Base-by-base conservation (phyloP, 139 green algal species). In the Prasinococcaceae sp. region DNA sequence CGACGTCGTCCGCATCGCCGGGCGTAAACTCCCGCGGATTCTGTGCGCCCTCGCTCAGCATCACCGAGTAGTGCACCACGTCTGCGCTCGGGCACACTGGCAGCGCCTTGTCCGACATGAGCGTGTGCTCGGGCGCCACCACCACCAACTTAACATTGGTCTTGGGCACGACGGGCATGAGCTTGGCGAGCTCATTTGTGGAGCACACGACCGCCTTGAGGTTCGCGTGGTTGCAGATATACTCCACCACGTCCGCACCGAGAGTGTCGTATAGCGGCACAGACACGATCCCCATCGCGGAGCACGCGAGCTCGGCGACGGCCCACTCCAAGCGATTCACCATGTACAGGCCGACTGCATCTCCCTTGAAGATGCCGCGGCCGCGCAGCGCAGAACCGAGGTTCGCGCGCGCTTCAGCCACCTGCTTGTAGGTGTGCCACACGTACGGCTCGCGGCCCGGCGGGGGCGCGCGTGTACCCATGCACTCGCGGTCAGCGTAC, bases 211-310 rank as follows among this genome's bases (percentile, higher is more conserved):
- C 80, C 2, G 67, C 75, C 20, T 62, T 50, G 49, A 95, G 62
- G 69, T 95, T 85, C 12, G 85, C 87, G 54, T 98, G 90, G 55
- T 86, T 87, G 54, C 67, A 76, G 55, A 98, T 96, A 74, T 90
- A 96, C 58, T 84, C 60, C 30, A 96, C 90, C 2, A 78, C 74
- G 60, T 96, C 90, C 1, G 87, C 35, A 61, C 62, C 64, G 45
- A 96, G 63, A 0, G 89, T 96, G 69, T 96, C 89, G 62, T 98
- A 98, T 52, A 98, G 74, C 20, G 90, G 90, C 30, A 98, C 90
- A 14, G 79, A 76, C 1, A 82, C 68, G 63, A 94, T 80, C 50
- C 61, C 70, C 73, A 94, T 93, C 1, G 89, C 78, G 56, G 88
- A 75, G 30, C 76, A 72, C 3, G 86, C 90, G 4, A 63, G 60